Conservation (phyloP, 2,329 filamentous ascomycete species). For the Coleophoma crateriformis region DNA sequence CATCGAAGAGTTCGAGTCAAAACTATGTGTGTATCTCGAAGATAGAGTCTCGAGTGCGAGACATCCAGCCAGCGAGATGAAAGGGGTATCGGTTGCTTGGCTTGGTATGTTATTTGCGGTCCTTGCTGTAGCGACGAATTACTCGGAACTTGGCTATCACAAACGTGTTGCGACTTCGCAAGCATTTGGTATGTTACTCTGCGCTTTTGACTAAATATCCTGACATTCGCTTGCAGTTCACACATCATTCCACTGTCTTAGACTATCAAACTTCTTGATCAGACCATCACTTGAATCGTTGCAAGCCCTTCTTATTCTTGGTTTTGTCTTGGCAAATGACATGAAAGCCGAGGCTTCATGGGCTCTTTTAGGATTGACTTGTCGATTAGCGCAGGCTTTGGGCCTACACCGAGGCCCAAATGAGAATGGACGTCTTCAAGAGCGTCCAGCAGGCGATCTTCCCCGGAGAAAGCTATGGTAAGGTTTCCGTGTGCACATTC, state of each 20-base stretch:
- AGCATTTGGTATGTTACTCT: constrained; percentile 36
- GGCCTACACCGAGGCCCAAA: constrained; percentile 43
- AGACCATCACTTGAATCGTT: constrained; percentile 61
- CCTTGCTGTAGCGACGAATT: constrained; percentile 60
- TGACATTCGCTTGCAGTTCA: constrained; percentile 16
- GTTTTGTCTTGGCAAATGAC: constrained; percentile 60
- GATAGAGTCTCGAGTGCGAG: constrained; percentile 45
- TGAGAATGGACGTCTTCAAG: constrained; percentile 18
- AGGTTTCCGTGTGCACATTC: background rate
- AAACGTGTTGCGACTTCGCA: constrained; percentile 32
- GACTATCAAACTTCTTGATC: constrained; percentile 58
- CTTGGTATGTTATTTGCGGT: constrained; percentile 61
- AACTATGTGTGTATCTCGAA: constrained; percentile 60
- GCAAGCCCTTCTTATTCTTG: constrained; percentile 56
- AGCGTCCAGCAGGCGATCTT: constrained; percentile 21
- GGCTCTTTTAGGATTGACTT: constrained; percentile 59
- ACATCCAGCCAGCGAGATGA: constrained; percentile 17
- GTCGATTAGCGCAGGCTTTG: constrained; percentile 59
- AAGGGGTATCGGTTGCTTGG: constrained; percentile 54
- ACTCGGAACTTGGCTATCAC: constrained; percentile 55
- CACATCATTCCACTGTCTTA: constrained; percentile 55
- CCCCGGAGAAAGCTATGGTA: constrained; percentile 25
- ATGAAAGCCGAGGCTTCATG: constrained; percentile 67
- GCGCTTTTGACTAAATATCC: background rate
- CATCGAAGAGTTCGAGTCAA: constrained; percentile 59